phyloP scores from a whole-genome alignment of 352 stramenopile genomes.

The Pythium chondricola region DNA sequence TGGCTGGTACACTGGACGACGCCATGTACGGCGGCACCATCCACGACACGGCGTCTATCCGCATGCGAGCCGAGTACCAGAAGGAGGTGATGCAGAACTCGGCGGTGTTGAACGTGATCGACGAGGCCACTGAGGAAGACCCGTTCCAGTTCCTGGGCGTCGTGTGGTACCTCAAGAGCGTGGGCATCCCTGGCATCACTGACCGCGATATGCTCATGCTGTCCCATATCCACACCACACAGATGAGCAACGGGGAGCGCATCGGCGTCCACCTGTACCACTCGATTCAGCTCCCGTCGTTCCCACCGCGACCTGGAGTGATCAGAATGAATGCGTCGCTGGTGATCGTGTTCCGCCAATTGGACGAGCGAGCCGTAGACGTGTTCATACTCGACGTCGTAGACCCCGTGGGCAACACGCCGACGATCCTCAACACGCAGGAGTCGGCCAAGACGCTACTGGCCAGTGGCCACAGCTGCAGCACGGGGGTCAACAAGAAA shows the following conservation, averaged over 20 bases:
- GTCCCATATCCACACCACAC: slow-evolving; percentile 22
- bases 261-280: slow-evolving; percentile 52
- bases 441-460: slow-evolving; percentile 33
- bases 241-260: slow-evolving; percentile 36
- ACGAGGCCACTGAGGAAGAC: slow-evolving; percentile 32
- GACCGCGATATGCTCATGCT: slow-evolving; percentile 43
- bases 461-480: slow-evolving; percentile 20
- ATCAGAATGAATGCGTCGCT: slow-evolving; percentile 39
- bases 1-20: slow-evolving; percentile 50
- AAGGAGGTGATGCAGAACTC: slow-evolving; percentile 33
- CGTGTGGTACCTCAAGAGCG: slow-evolving; percentile 26
- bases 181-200: slow-evolving; percentile 24
- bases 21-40: slow-evolving; percentile 43
- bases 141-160: slow-evolving; percentile 58
- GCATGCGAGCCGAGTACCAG: slow-evolving; percentile 34
- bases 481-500: slow-evolving; percentile 47
- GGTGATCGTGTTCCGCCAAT: slow-evolving; percentile 38
- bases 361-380: slow-evolving; percentile 30
- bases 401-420: slow-evolving; percentile 26
- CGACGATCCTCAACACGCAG: slow-evolving; percentile 35
- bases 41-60: slow-evolving; percentile 36
- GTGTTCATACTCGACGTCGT: slow-evolving; percentile 43
- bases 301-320: slow-evolving; percentile 29
- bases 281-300: slow-evolving; percentile 40
- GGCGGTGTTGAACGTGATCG: slow-evolving; percentile 37